Conservation (phyloP, 2,329 filamentous ascomycete genomes). For the Leptosphaerulina australis region DNA sequence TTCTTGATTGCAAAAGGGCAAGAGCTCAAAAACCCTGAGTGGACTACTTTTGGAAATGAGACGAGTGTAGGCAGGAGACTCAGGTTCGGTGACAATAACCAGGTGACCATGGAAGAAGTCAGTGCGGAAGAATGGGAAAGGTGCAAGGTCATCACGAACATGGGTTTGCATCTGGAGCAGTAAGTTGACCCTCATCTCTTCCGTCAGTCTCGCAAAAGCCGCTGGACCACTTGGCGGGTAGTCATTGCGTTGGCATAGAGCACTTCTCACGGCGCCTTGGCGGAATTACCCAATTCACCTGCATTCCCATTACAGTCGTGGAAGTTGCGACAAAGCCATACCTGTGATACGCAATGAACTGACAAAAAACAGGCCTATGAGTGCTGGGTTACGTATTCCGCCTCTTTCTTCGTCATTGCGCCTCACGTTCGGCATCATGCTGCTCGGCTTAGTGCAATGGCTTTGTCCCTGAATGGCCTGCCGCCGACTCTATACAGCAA, state of each 20-base stretch:
- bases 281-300: background rate
- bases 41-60: conserved; percentile 27
- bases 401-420: conserved; percentile 10
- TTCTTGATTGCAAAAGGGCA: conserved; percentile 25
- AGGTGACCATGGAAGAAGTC: conserved; percentile 41
- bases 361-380: conserved; percentile 3
- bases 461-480: background rate
- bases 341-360: background rate
- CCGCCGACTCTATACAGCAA: background rate
- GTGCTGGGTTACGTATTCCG: conserved; percentile 4
- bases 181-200: conserved; percentile 27
- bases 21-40: conserved; percentile 31
- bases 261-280: conserved; percentile 1
- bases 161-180: conserved; percentile 40
- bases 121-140: conserved; percentile 25
- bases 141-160: conserved; percentile 33
- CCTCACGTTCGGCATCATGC: background rate
- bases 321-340: conserved; percentile 1
- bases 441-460: conserved; percentile 7
- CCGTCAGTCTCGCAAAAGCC: too few relatives aligned
- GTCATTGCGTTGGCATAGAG: background rate
- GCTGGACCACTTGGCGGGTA: too few relatives aligned
- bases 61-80: conserved; percentile 29
- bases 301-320: background rate
- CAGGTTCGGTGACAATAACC: conserved; percentile 35